Conservation (phyloP, 768 basidiomycete genomes). For the Lactifluus piperatus region DNA sequence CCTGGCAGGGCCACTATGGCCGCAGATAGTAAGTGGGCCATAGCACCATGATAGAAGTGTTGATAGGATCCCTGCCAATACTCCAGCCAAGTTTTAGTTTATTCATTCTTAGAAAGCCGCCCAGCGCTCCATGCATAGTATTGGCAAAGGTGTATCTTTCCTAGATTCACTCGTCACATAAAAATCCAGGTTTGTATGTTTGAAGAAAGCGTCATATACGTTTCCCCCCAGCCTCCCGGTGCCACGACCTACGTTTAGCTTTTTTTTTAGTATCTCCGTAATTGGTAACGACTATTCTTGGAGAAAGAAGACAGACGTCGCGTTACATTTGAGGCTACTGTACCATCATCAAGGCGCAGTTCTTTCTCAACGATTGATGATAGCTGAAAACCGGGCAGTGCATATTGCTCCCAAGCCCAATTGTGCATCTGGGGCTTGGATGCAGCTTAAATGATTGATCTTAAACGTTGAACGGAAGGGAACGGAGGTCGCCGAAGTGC, state of each 20-base stretch:
- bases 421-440: background rate
- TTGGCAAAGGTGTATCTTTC: conserved; percentile 68
- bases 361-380: background rate
- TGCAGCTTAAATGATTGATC: too few species aligned
- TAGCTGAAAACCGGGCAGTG: background rate
- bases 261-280: conserved; percentile 53
- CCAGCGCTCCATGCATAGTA: conserved; percentile 62
- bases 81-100: conserved; percentile 33
- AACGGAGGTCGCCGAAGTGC: background rate
- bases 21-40: conserved; percentile 63
- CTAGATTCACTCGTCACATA: conserved; percentile 54
- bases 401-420: conserved; percentile 1
- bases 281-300: conserved; percentile 51
- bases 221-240: background rate
- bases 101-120: conserved; percentile 63
- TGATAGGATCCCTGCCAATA: background rate
- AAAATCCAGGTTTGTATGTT: conserved; percentile 76
- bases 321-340: conserved; percentile 40
- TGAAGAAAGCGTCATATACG: conserved; percentile 84
- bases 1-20: conserved; percentile 77
- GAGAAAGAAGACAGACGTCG: conserved; percentile 39
- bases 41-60: background rate
- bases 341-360: conserved; percentile 46
- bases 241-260: background rate
- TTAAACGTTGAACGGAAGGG: background rate